Conservation (phyloP, 208 protist genomes). For the Crithidia acanthocephali region DNA sequence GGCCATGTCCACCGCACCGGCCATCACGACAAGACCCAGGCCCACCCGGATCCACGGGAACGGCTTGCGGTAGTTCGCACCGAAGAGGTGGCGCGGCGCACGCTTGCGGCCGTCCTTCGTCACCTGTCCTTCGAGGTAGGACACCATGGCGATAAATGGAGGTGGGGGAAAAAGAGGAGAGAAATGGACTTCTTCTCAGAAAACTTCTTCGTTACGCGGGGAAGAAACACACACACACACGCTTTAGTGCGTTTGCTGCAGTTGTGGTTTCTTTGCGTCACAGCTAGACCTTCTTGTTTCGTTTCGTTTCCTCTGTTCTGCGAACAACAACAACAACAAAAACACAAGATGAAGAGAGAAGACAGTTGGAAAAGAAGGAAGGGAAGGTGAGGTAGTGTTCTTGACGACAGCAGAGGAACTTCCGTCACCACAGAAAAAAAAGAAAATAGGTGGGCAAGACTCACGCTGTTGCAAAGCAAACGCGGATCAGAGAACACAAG, state of each 20-base stretch:
- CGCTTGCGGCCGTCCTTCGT: conserved; percentile 79
- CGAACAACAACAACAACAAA: no score
- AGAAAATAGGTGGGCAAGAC: no score
- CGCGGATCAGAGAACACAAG: no score
- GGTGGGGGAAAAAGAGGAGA: background rate
- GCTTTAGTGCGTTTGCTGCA: no score
- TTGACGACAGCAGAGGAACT: no score
- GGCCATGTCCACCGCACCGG: conserved; percentile 28
- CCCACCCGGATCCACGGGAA: conserved; percentile 76
- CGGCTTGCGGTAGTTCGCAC: conserved; percentile 56
- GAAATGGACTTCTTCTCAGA: background rate
- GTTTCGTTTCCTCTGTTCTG: background rate
- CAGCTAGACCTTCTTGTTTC: background rate
- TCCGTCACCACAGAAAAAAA: no score
- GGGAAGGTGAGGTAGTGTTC: no score
- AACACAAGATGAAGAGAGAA: no score
- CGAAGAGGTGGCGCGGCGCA: conserved; percentile 76
- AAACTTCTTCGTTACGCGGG: background rate
- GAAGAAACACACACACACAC: background rate
- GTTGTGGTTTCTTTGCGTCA: background rate
- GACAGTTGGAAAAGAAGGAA: no score
- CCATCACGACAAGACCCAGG: conserved; percentile 54
- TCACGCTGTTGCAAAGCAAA: no score
- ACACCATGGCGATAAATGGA: conserved; percentile 22
- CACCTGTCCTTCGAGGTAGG: conserved; percentile 42